Evolutionary conservation across 2,329 filamentous ascomycete genomes (phyloP), one percentile per base, ranked within the genome.

Genomic region (Diaporthe sp.): DNA sequence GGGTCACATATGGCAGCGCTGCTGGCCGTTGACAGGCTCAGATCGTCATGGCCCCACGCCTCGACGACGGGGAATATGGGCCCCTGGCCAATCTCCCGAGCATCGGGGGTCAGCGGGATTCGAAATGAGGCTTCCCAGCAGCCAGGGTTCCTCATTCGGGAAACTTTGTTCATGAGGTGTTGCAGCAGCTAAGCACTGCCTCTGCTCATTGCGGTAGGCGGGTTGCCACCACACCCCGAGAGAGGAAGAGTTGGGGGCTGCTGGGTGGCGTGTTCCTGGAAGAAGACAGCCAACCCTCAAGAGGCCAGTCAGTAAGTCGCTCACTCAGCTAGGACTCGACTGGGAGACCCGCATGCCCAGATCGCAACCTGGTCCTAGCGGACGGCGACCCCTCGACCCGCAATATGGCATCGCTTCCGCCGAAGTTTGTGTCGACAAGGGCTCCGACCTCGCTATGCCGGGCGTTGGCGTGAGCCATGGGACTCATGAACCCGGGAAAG

Each of bases 401-500:
- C 65, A 70, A 55, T 42, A 70, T 55, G 31, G 31, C 49, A 70
- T 70, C 65, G 65, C 65, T 70, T 55, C 65, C 65, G 65, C 65
- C 65, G 65, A 70, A 70, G 22, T 22, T 28, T 70, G 49, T 55
- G 65, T 53, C 28, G 49, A 70, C 65, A 39, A 72, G 55, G 55
- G 31, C 58, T 55, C 71, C 58, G 71, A 51, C 71, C 71, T 73
- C 71, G 71, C 71, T 25, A 42, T 57, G 58, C 58, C 49, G 47
- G 58, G 58, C 47, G 61, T 51, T 70, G 58, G 39, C 53, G 34
- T 53, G 71, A 51, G 31, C 58, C 58, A 73, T 57, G 65, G 65
- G 65, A 70, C 71, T 73, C 71, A 65, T 63, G 58, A 63, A 55
- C 61, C 71, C 42, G 71, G 71, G 34, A 55, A 57, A 65, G 58